These are phyloP conservation scores for Hyaloscypha variabilis DNA, from an alignment of 495 filamentous ascomycete genomes.

Conservation along the genomic window DNA sequence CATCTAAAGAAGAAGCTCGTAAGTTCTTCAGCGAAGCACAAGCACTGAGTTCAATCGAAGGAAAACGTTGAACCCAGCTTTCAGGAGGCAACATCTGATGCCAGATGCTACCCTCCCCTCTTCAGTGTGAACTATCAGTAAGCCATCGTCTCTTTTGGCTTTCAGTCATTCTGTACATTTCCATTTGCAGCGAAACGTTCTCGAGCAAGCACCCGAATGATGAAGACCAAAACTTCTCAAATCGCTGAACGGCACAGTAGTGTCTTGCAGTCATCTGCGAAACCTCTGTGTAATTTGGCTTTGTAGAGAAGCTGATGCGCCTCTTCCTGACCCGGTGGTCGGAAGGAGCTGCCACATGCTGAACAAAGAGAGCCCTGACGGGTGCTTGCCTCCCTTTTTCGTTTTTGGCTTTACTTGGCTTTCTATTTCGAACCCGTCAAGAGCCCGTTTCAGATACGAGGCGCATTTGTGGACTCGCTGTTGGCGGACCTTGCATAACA, in stretches of 20 bases:
- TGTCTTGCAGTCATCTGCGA: slow-evolving; percentile 13
- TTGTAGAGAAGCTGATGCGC: slow-evolving; percentile 13
- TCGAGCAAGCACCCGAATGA: slow-evolving; percentile 13
- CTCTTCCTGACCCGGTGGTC: background rate
- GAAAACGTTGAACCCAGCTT: background rate
- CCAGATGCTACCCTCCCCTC: background rate
- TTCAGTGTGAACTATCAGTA: background rate
- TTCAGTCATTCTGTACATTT: background rate
- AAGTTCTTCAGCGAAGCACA: slow-evolving; percentile 29
- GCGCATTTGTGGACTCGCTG: background rate
- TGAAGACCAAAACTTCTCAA: slow-evolving; percentile 20
- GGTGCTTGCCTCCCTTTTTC: background rate
- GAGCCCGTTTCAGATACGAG: background rate
- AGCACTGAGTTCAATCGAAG: slow-evolving; percentile 31
- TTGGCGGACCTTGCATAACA: background rate
- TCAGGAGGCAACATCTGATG: background rate
- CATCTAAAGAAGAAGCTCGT: slow-evolving; percentile 85
- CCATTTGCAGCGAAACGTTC: background rate
- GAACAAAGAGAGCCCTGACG: slow-evolving; percentile 28
- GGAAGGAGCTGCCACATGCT: slow-evolving; percentile 3
- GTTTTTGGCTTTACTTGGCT: background rate
- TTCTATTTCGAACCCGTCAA: background rate
- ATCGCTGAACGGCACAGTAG: background rate
- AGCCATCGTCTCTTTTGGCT: background rate
- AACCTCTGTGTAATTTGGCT: slow-evolving; percentile 11